Conservation (phyloP, 305 asterid species). For the Solanum chacoense region DNA sequence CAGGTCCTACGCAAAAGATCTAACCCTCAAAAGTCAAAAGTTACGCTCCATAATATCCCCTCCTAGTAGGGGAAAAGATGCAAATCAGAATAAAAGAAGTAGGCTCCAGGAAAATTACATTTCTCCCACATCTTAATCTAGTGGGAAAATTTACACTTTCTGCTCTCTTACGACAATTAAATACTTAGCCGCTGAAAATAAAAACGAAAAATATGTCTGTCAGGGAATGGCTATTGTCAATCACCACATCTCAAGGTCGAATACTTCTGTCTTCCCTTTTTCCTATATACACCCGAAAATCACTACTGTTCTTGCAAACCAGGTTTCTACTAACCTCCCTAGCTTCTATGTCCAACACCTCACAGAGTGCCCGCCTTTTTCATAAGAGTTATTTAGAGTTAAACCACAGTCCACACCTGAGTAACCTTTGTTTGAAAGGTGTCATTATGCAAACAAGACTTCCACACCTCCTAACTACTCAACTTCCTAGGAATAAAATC, state of each 20-base stretch:
- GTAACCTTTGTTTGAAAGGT: not conserved
- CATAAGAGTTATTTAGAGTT: not conserved
- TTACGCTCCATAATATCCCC: not conserved
- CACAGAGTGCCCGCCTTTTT: not conserved
- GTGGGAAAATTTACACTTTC: not conserved
- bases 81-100: not conserved
- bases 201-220: not conserved
- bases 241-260: not conserved
- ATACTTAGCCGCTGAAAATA: not conserved
- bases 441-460: not conserved
- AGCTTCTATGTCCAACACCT: not conserved
- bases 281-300: not conserved
- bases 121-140: not conserved
- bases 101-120: not conserved
- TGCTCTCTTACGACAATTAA: not conserved
- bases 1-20: not conserved
- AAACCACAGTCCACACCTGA: not conserved
- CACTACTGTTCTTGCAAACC: not conserved
- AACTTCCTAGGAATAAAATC: not conserved
- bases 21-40: not conserved
- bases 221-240: not conserved
- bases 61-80: not conserved
- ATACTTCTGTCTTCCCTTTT: not conserved
- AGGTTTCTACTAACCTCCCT: not conserved
- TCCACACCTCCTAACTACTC: not conserved